A percentile compares a stretch with the other conserved stretches of the same genome.
These are phyloP conservation scores for Clonostachys byssicola DNA, from an alignment of 2,329 filamentous ascomycete species.

Conservation along the genomic window DNA sequence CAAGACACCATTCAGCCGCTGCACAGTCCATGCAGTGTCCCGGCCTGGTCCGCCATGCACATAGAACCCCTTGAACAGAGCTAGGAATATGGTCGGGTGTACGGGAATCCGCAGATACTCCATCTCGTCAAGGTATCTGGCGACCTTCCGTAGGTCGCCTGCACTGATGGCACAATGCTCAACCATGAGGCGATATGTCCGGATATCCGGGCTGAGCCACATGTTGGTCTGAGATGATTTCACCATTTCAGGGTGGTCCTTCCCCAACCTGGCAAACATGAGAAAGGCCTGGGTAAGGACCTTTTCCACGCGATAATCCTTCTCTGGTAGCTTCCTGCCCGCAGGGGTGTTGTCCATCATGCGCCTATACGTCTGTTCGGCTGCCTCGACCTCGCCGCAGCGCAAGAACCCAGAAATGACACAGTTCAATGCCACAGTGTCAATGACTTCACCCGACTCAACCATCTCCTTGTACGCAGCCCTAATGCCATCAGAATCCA, in stretches of 20 bases:
- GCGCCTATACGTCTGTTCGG: constrained; percentile 74
- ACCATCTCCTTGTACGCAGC: constrained; percentile 80
- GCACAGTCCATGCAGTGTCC: constrained; percentile 66
- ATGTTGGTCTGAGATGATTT: constrained; percentile 54
- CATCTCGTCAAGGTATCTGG: constrained; percentile 78
- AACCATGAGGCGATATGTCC: constrained; percentile 77
- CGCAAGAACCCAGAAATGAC: constrained; percentile 76
- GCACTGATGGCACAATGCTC: constrained; percentile 65
- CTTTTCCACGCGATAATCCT: constrained; percentile 40
- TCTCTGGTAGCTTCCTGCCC: constrained; percentile 30
- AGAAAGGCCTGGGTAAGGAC: constrained; percentile 51
- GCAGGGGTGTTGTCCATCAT: constrained; percentile 66
- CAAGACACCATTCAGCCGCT: constrained; percentile 66
- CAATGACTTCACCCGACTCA: constrained; percentile 80
- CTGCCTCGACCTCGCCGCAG: constrained; percentile 71
- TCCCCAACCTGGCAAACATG: constrained; percentile 52
- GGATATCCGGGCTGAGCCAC: constrained; percentile 67
- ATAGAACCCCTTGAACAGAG: constrained; percentile 79
- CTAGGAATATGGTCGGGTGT: constrained; percentile 73
- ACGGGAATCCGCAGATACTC: constrained; percentile 60
- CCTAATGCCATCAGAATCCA: constrained; percentile 70
- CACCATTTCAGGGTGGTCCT: constrained; percentile 50
- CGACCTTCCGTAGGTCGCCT: constrained; percentile 70
- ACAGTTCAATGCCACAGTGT: constrained; percentile 82
- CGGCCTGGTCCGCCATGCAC: constrained; percentile 58